These are phyloP conservation scores for Bacidia rubella DNA, from an alignment of 495 filamentous ascomycete genomes.

Conservation along the genomic window DNA sequence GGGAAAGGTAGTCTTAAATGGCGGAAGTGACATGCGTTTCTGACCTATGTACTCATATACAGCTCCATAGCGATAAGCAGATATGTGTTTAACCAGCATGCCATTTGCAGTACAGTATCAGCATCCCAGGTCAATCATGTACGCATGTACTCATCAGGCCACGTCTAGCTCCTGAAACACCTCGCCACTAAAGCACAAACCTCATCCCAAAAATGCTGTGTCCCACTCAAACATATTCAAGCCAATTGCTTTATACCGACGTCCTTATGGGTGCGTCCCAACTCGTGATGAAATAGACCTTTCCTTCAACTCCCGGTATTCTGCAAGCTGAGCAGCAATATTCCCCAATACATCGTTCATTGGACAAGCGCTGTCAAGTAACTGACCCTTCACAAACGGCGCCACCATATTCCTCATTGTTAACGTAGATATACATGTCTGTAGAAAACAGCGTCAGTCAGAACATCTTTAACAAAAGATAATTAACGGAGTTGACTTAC, in stretches of 20 bases:
- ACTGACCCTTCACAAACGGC: slow-evolving; percentile 34
- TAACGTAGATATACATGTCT: slow-evolving; percentile 55
- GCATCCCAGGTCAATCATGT: neutral
- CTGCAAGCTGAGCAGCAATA: slow-evolving; percentile 34
- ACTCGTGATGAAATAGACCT: neutral
- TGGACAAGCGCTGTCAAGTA: slow-evolving; percentile 38
- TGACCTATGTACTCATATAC: no score
- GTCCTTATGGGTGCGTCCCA: slow-evolving; percentile 5
- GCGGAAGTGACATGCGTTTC: no score
- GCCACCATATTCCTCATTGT: slow-evolving; percentile 49
- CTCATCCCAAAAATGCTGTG: neutral
- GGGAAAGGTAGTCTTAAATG: no score
- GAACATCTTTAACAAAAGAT: slow-evolving; percentile 1
- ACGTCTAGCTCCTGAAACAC: neutral
- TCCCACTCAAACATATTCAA: neutral
- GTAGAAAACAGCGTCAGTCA: slow-evolving; percentile 10
- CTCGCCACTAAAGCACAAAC: neutral
- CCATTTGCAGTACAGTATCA: neutral
- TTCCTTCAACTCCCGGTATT: slow-evolving; percentile 37
- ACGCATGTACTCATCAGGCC: neutral
- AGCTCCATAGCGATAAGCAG: no score
- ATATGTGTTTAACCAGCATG: neutral
- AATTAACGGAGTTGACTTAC: slow-evolving; percentile 35
- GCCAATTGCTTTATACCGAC: neutral
- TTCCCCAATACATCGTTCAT: slow-evolving; percentile 37